phyloP scores from a whole-genome alignment of 2,329 filamentous ascomycete species.

The Xylaria sp. region DNA sequence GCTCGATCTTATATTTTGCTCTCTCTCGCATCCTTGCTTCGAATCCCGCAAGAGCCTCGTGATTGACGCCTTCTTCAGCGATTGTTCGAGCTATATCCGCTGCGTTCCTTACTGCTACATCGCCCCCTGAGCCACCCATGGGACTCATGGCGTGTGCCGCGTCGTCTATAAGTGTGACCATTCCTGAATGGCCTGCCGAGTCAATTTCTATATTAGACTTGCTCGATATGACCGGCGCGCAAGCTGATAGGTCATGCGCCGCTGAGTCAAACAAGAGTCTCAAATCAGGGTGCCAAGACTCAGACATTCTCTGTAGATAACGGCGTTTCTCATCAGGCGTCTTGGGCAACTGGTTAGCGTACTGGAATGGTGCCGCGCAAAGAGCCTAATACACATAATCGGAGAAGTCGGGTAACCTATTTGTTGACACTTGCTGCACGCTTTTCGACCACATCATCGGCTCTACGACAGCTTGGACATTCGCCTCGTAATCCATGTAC shows the following conservation, averaged over 20 bases:
- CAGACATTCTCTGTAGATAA: slow-evolving; percentile 39
- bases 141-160: slow-evolving; percentile 49
- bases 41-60: slow-evolving; percentile 37
- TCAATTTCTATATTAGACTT: slow-evolving; percentile 46
- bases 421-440: slow-evolving; percentile 35
- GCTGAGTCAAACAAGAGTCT: slow-evolving; percentile 44
- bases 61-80: slow-evolving; percentile 40
- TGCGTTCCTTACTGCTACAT: slow-evolving; percentile 46
- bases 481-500: slow-evolving; percentile 46
- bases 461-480: slow-evolving; percentile 46
- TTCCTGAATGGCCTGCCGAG: slow-evolving; percentile 32
- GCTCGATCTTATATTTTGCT: slow-evolving; percentile 47
- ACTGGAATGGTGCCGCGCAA: slow-evolving; percentile 45
- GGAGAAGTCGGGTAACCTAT: slow-evolving; percentile 41
- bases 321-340: slow-evolving; percentile 42
- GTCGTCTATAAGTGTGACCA: slow-evolving; percentile 46
- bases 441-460: slow-evolving; percentile 47
- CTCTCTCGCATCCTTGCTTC: slow-evolving; percentile 44
- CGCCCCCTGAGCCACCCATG: slow-evolving; percentile 48
- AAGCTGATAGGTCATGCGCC: slow-evolving; percentile 42
- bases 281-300: slow-evolving; percentile 47
- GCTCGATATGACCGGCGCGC: slow-evolving; percentile 46
- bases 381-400: slow-evolving; percentile 48
- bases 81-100: slow-evolving; percentile 45
- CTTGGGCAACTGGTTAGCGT: slow-evolving; percentile 40